phyloP scores from a whole-genome alignment of 176 grass and related monocot species.

The Hordeum marinum region DNA sequence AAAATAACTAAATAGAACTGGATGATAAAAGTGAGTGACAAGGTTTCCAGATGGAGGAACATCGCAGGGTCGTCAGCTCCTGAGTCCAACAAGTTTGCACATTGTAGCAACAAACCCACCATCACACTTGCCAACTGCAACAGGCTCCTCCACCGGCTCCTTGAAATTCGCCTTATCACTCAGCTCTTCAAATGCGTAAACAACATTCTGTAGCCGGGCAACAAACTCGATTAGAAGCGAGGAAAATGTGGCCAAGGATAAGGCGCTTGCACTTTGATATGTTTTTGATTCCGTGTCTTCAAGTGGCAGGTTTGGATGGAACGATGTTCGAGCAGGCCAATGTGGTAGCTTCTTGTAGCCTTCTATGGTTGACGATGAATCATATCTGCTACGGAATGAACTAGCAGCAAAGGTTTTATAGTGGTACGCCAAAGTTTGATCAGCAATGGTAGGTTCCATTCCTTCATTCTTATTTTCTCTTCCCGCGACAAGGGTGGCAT shows the following conservation, averaged over 20 bases:
- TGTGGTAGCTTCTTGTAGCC: constrained; percentile 29
- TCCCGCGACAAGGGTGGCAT: not conserved
- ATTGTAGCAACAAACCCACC: constrained; percentile 37
- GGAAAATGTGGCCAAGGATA: constrained; percentile 84
- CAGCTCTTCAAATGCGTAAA: constrained; percentile 79
- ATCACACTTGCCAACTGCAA: constrained; percentile 7
- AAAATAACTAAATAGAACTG: not conserved
- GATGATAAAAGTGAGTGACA: constrained; percentile 23
- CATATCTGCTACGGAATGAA: constrained; percentile 40
- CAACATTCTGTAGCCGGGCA: constrained; percentile 77
- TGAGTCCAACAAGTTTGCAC: constrained; percentile 30
- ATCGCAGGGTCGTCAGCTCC: constrained; percentile 29
- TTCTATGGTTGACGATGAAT: constrained; percentile 46
- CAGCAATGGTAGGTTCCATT: constrained; percentile 33
- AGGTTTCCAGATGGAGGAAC: constrained; percentile 9
- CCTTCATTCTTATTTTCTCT: constrained; percentile 33
- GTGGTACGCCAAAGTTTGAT: constrained; percentile 31
- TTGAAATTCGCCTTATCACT: constrained; percentile 73
- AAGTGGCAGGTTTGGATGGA: constrained; percentile 37
- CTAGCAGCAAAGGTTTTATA: constrained; percentile 42
- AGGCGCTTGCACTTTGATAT: constrained; percentile 84
- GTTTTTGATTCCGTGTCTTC: constrained; percentile 59
- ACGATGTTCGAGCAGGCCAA: constrained; percentile 74
- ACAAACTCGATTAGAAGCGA: constrained; percentile 93
- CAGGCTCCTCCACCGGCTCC: constrained; percentile 56